Conservation (phyloP, 306 rosid genomes). For the Argentina anserina region DNA sequence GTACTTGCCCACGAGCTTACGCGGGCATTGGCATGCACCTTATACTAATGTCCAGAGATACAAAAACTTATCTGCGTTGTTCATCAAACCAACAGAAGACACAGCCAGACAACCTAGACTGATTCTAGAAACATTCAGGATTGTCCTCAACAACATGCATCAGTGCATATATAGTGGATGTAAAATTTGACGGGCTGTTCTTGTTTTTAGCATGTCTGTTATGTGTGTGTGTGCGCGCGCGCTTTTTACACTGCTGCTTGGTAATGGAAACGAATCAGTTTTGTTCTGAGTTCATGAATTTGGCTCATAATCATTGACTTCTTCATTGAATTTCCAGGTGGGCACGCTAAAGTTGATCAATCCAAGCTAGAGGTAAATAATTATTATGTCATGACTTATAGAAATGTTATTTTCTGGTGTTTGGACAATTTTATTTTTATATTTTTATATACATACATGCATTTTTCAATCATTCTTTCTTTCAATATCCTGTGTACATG, state of each 20-base stretch:
- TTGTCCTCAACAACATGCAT: not conserved
- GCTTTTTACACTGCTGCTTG: not conserved
- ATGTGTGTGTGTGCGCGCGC: too few species aligned
- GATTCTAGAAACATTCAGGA: not conserved
- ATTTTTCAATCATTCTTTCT: too few species aligned
- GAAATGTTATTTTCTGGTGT: not conserved
- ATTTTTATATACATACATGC: too few species aligned
- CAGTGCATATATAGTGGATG: not conserved
- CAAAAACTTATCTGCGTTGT: not conserved
- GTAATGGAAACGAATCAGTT: not conserved
- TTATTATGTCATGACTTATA: not conserved
- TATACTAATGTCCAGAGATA: not conserved
- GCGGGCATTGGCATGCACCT: too few species aligned
- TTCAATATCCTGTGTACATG: too few species aligned
- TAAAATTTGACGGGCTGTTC: not conserved
- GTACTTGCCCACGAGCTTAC: too few species aligned
- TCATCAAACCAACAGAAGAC: not conserved
- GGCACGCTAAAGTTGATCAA: constrained; percentile 26
- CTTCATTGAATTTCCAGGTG: constrained; percentile 24
- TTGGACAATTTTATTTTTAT: not conserved
- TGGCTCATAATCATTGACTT: not conserved
- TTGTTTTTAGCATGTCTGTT: not conserved
- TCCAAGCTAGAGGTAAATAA: constrained; percentile 22
- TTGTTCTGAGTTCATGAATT: not conserved
- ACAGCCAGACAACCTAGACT: not conserved